Evolutionary conservation across 345 rosid species (phyloP).

Genomic region (Rhodamnia argentea): DNA sequence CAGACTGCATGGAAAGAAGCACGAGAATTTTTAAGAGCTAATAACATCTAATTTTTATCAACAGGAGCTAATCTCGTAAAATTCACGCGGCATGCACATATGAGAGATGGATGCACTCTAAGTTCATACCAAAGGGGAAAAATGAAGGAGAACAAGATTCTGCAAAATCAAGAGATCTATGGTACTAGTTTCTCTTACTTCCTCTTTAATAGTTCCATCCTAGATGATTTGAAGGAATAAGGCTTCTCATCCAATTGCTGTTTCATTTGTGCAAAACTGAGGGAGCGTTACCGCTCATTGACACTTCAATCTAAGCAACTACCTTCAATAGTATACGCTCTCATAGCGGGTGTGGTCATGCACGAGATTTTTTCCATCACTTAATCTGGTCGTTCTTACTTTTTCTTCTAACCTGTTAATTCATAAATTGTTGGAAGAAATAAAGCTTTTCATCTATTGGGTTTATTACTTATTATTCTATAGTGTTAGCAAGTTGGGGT

Average conservation of each 20-base stretch:
- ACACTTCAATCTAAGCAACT: background rate
- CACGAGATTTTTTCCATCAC: background rate
- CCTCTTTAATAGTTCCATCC: background rate
- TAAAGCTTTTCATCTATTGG: background rate
- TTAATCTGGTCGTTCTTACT: background rate
- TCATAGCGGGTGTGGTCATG: background rate
- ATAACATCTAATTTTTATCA: background rate
- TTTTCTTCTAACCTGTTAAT: background rate
- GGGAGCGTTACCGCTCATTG: background rate
- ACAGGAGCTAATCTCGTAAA: background rate
- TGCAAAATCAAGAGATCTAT: background rate
- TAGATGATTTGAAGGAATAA: background rate
- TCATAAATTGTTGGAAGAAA: background rate
- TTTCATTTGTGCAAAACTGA: background rate
- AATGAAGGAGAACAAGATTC: background rate
- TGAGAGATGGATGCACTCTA: background rate
- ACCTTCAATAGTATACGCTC: background rate
- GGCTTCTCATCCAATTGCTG: background rate
- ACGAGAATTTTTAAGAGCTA: background rate
- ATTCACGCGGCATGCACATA: background rate
- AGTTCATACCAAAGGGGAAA: background rate
- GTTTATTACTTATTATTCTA: background rate
- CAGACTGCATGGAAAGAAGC: conserved; percentile 41
- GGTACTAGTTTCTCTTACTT: background rate
- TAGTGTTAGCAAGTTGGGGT: too few relatives aligned